phyloP scores from a whole-genome alignment of 164 flowering plant genomes.

The Vitis vinifera region ASM3070453v1 NC_081814.1:1993001-1993500 shows the following conservation, averaged over 20 bases:
- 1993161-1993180: conserved; percentile 8
- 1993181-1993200: conserved; percentile 3
- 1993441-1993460: no score
- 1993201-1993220: conserved; percentile 8
- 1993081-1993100: no score
- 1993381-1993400: no score
- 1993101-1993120: no score
- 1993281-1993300: not conserved
- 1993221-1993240: conserved; percentile 10
- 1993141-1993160: conserved; percentile 4
- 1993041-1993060: no score
- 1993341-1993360: not conserved
- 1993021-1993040: no score
- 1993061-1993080: no score
- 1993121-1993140: not conserved
- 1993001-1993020: no score
- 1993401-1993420: no score
- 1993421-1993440: no score
- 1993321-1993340: not conserved
- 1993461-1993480: no score
- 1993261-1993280: not conserved
- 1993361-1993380: not conserved
- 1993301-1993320: not conserved
- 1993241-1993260: conserved; percentile 8
- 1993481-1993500: no score